Evolutionary conservation across 2,329 filamentous ascomycete genomes (phyloP).

Genomic region (Trichoderma afroharzianum): DNA sequence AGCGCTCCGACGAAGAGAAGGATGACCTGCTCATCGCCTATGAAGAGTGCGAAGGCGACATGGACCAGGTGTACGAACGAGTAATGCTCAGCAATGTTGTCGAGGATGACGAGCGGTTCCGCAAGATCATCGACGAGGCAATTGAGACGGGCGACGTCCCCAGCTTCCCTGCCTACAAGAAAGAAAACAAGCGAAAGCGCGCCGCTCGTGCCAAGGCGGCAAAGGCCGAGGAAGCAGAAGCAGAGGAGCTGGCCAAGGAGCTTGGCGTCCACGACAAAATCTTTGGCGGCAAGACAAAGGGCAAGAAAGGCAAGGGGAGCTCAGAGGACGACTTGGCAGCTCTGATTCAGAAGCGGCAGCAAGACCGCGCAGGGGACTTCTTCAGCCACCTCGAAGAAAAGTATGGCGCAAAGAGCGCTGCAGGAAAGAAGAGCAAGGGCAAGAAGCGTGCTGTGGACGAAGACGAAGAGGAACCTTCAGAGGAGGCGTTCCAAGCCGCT

Average conservation of each 20-base stretch:
- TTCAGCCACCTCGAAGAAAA: constrained; percentile 74
- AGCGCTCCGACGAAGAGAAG: constrained; percentile 80
- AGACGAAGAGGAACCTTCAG: constrained; percentile 57
- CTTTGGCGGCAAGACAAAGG: constrained; percentile 49
- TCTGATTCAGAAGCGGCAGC: constrained; percentile 69
- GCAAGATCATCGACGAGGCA: constrained; percentile 74
- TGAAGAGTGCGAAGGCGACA: constrained; percentile 65
- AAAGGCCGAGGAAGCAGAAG: constrained; percentile 65
- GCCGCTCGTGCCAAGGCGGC: constrained; percentile 58
- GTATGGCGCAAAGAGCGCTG: constrained; percentile 51
- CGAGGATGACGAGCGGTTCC: constrained; percentile 82
- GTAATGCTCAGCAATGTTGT: constrained; percentile 85
- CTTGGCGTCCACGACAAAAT: constrained; percentile 70
- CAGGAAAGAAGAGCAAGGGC: constrained; percentile 51
- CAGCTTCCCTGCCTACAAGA: constrained; percentile 63
- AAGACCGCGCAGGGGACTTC: constrained; percentile 58
- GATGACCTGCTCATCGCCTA: constrained; percentile 75
- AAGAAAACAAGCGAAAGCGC: constrained; percentile 66
- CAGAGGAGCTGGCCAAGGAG: constrained; percentile 71
- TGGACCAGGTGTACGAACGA: constrained; percentile 72
- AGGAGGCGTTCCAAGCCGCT: constrained; percentile 58
- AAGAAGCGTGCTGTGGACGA: constrained; percentile 52
- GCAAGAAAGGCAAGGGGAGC: constrained; percentile 40
- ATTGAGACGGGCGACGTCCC: constrained; percentile 67
- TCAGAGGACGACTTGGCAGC: constrained; percentile 62